phyloP scores from a whole-genome alignment of 2,329 filamentous ascomycete species.

The Hypoxylon sp. region DNA sequence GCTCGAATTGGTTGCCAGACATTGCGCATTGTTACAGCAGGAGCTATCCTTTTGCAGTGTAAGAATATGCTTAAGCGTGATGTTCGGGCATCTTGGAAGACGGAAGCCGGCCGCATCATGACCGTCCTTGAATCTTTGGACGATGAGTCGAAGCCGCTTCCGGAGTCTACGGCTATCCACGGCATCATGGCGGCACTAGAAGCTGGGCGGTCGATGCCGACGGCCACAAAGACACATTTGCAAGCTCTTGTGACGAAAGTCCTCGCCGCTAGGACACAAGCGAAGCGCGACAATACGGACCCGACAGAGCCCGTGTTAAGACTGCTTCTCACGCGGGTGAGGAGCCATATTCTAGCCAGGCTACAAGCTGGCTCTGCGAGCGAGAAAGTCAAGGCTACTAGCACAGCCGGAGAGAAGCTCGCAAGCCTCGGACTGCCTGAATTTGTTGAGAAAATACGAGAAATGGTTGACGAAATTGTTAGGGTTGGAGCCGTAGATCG shows the following conservation, averaged over 20 bases:
- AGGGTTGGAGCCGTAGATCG: conserved; percentile 77
- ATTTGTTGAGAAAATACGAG: conserved; percentile 78
- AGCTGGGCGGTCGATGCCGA: conserved; percentile 74
- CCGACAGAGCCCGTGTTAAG: conserved; percentile 72
- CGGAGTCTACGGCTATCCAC: conserved; percentile 66
- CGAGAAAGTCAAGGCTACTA: conserved; percentile 79
- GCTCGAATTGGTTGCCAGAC: conserved; percentile 69
- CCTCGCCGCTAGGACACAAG: conserved; percentile 65
- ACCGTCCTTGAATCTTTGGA: conserved; percentile 73
- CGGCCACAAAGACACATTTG: conserved; percentile 72
- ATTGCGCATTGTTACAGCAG: conserved; percentile 78
- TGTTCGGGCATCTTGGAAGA: conserved; percentile 82
- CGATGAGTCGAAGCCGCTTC: conserved; percentile 61
- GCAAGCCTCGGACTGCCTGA: conserved; percentile 79
- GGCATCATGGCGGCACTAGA: conserved; percentile 75
- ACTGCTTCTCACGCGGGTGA: conserved; percentile 77
- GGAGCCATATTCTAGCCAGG: conserved; percentile 75
- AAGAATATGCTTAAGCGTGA: conserved; percentile 89
- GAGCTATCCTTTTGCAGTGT: conserved; percentile 81
- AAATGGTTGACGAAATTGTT: conserved; percentile 77
- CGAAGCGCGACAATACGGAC: conserved; percentile 59
- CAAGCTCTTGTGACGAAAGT: conserved; percentile 72
- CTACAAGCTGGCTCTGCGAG: conserved; percentile 76
- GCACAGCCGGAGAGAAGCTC: conserved; percentile 77
- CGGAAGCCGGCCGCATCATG: conserved; percentile 79